Conservation (phyloP, 495 filamentous ascomycete species). For the Aspergillus saccharolyticus region DNA sequence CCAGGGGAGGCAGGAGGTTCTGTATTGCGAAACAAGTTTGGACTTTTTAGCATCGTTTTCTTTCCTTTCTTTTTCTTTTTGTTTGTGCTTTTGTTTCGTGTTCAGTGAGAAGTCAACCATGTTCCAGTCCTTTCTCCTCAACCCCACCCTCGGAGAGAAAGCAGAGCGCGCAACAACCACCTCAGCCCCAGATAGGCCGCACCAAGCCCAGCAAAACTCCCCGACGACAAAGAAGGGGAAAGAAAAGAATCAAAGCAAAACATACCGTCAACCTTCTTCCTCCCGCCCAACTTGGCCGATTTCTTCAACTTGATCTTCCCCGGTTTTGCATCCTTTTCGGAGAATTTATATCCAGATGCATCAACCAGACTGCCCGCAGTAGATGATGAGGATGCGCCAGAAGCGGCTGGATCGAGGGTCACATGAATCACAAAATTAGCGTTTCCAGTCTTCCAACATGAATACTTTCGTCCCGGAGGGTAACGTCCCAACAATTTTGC, state of each 20-base stretch:
- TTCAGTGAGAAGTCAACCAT: too few species aligned
- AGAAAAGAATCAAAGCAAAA: constrained; percentile 5
- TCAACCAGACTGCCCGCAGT: constrained; percentile 41
- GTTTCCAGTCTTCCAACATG: too few species aligned
- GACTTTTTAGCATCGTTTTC: background rate
- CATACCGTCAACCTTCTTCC: constrained; percentile 51
- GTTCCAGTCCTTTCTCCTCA: too few species aligned
- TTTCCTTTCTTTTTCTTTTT: too few species aligned
- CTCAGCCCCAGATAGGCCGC: background rate
- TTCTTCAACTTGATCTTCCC: constrained; percentile 68
- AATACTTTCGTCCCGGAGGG: background rate
- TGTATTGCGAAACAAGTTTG: constrained; percentile 2
- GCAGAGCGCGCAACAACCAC: too few species aligned
- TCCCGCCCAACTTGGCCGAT: constrained; percentile 49
- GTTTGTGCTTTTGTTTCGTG: too few species aligned
- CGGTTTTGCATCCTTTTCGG: constrained; percentile 59
- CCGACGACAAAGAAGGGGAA: background rate
- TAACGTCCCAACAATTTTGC: too few species aligned
- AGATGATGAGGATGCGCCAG: constrained; percentile 8
- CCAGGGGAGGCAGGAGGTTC: constrained; percentile 32
- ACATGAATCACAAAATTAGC: too few species aligned
- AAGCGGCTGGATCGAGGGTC: constrained; percentile 10
- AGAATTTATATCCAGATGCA: constrained; percentile 45
- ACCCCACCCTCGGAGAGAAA: too few species aligned
- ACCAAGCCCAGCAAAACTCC: too few species aligned